Percentiles rank a stretch among this genome's conserved stretches.
phyloP scores from a whole-genome alignment of 257 asterid genomes.

The Ilex asprella region DNA sequence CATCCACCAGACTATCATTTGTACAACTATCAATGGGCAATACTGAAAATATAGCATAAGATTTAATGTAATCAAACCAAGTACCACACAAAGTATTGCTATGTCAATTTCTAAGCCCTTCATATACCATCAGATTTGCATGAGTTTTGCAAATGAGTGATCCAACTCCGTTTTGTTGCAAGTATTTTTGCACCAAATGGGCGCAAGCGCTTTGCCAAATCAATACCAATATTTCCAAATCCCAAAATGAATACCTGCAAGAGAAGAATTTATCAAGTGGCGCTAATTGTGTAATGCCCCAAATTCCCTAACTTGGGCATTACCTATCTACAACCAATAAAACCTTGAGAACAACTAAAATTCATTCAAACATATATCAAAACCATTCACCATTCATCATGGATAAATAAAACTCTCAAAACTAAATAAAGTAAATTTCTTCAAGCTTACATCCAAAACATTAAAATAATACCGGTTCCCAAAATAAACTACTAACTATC shows the following conservation, averaged over 20 bases:
- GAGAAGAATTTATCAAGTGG: neutral
- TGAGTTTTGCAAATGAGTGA: conserved; percentile 25
- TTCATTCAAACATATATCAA: too few species aligned
- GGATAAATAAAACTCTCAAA: too few species aligned
- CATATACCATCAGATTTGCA: conserved; percentile 35
- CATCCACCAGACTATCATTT: conserved; percentile 55
- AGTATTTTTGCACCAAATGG: conserved; percentile 87
- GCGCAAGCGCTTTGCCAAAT: conserved; percentile 80
- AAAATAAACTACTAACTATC: too few species aligned
- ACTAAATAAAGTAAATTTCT: too few species aligned
- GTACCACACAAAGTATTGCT: neutral
- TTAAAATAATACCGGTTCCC: too few species aligned
- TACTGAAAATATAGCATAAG: conserved; percentile 12
- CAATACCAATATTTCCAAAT: conserved; percentile 76
- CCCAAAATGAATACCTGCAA: conserved; percentile 77
- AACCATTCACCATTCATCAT: too few species aligned
- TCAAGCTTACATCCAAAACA: too few species aligned
- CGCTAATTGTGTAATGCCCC: too few species aligned
- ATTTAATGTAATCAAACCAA: neutral
- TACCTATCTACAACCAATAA: too few species aligned
- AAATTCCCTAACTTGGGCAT: too few species aligned
- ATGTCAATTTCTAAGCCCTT: neutral
- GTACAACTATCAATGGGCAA: conserved; percentile 19
- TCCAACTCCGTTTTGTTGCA: conserved; percentile 95
- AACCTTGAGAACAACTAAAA: too few species aligned